A percentile compares a stretch with the other conserved stretches of the same genome.
Evolutionary conservation across 768 basidiomycete genomes (phyloP).

Genomic region (Tricholoma bakamatsutake): DNA sequence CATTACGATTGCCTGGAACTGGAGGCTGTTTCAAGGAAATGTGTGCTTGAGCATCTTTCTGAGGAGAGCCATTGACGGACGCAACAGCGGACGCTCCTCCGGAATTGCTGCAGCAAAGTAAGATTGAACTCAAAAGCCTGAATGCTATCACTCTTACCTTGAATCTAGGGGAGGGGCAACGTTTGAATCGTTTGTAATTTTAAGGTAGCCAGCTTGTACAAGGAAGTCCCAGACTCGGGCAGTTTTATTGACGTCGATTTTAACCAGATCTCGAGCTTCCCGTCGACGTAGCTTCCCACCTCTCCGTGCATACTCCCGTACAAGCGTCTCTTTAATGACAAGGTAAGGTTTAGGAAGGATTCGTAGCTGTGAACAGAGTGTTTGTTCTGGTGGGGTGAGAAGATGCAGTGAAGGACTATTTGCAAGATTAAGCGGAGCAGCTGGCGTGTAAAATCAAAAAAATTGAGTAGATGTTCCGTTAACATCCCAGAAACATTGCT

Average conservation of each 20-base stretch:
- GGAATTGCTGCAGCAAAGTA: conserved; percentile 3
- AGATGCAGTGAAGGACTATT: conserved; percentile 88
- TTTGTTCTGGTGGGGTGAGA: conserved; percentile 82
- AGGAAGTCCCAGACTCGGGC: conserved; percentile 91
- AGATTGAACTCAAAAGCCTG: background rate
- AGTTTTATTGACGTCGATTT: conserved; percentile 92
- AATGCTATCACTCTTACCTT: conserved; percentile 24
- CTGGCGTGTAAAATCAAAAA: conserved; percentile 19
- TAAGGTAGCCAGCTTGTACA: conserved; percentile 77
- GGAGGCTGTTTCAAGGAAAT: conserved; percentile 24
- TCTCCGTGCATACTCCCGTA: conserved; percentile 87
- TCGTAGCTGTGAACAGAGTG: conserved; percentile 81
- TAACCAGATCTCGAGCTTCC: conserved; percentile 86
- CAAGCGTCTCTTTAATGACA: conserved; percentile 90
- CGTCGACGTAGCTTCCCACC: conserved; percentile 84
- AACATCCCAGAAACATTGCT: conserved; percentile 9
- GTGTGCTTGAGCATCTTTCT: conserved; percentile 25
- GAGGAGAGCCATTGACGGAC: conserved; percentile 29
- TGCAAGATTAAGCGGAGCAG: conserved; percentile 78
- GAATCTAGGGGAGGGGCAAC: conserved; percentile 28
- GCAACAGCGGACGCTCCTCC: conserved; percentile 15
- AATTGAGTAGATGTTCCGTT: background rate
- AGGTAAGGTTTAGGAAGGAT: conserved; percentile 95
- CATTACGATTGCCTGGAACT: conserved; percentile 31
- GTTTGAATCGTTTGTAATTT: conserved; percentile 52